Evolutionary conservation across 1,284 basidiomycete species (phyloP), one percentile per base, ranked within the genome.

Genomic region (Ceratobasidium sp.): DNA sequence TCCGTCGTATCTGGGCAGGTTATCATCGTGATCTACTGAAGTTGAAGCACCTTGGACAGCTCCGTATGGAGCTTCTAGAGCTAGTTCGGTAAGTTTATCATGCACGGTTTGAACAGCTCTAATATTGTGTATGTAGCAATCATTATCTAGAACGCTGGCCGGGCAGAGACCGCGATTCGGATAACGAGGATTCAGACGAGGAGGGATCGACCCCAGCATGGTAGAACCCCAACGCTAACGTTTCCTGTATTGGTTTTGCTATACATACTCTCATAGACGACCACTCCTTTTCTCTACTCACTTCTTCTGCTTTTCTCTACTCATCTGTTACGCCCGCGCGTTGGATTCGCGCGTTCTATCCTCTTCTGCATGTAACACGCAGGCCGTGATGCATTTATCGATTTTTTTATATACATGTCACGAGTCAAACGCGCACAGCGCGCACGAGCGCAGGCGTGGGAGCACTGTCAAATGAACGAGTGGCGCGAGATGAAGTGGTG

Each of bases 1-100:
- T 44, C 63, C 33, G 33, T 2, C 13, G 13, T 18, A 40, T 66
- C 39, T 66, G 63, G 63, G 40, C 39, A 10, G 39, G 39, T 4
- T 66, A 66, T 42, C 26, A 42, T 20, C 63, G 63, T 40, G 63
- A 33, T 66, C 40, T 66, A 23, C 55, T 58, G 10, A 58, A 58
- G 26, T 26, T 58, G 55, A 58, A 58, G 55, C 55, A 58, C 7
- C 55, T 58, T 26, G 55, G 55, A 58, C n/a, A 23, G n/a, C 55
- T 58, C 10, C 55, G 55, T 23, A 58, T 58, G 55, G 55, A 58
- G 10, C 55, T 58, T 58, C n/a, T 58, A 23, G 55, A 58, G 55
- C 55, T 58, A 23, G 55, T 58, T 23, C 55, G 23, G 55, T 58
- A 58, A 58, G 55, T 23, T 58, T 58, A n/a, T 18, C 18, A 58